Conservation (phyloP, 345 rosid genomes). For the Gossypium anomalum region DNA sequence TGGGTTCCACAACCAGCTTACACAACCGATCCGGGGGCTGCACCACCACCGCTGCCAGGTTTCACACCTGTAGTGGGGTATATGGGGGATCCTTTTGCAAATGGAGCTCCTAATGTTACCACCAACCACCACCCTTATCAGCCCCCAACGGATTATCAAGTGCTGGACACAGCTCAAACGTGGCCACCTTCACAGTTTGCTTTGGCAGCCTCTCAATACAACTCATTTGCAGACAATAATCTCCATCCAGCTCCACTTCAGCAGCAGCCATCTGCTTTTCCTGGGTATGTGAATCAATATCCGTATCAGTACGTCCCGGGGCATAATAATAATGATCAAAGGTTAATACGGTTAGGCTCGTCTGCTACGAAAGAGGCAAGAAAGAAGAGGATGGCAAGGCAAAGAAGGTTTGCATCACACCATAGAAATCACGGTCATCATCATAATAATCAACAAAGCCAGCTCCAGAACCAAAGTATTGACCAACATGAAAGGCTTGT, state of each 20-base stretch:
- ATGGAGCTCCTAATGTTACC: conserved; percentile 29
- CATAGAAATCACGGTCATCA: conserved; percentile 33
- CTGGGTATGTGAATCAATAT: conserved; percentile 54
- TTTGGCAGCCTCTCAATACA: conserved; percentile 33
- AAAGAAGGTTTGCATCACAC: conserved; percentile 63
- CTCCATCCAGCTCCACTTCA: conserved; percentile 22
- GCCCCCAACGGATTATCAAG: conserved; percentile 31
- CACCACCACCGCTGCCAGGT: conserved; percentile 18
- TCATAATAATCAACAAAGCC: conserved; percentile 35
- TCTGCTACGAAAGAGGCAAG: conserved; percentile 92
- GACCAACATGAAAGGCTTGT: conserved; percentile 42
- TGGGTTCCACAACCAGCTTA: conserved; percentile 45
- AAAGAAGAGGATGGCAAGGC: conserved; percentile 98
- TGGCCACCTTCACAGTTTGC: conserved; percentile 47
- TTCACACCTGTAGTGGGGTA: conserved; percentile 37
- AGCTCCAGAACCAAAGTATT: conserved; percentile 27
- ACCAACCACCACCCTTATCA: conserved; percentile 25
- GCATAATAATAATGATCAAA: conserved; percentile 38
- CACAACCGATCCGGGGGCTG: conserved; percentile 28
- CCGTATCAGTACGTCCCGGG: conserved; percentile 43
- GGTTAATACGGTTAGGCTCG: conserved; percentile 51
- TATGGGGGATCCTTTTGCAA: conserved; percentile 35
- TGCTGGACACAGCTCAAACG: conserved; percentile 43
- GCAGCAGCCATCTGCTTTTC: conserved; percentile 32
- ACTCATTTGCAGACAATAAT: conserved; percentile 28